Conservation (phyloP, 257 asterid genomes). For the Przewalskia tangutica region DNA sequence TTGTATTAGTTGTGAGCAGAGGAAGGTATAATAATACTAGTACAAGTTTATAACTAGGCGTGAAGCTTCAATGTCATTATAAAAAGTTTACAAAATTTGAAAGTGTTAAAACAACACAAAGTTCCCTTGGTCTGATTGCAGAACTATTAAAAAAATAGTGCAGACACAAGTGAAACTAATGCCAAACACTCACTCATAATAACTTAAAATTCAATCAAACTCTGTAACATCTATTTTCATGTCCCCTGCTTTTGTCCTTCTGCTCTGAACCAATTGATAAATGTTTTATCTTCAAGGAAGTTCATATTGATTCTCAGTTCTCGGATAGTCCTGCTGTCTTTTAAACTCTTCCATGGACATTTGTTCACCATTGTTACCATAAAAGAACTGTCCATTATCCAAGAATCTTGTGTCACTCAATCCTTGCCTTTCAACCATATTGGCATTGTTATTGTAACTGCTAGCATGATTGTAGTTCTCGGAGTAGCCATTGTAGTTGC, state of each 20-base stretch:
- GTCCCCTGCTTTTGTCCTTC: background rate
- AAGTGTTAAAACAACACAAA: background rate
- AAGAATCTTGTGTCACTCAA: background rate
- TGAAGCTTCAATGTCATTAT: background rate
- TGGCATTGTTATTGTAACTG: background rate
- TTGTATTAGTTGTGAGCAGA: too few relatives aligned
- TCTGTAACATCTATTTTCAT: background rate
- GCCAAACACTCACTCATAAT: conserved; percentile 17
- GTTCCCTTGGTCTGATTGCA: conserved; percentile 3
- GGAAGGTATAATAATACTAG: background rate
- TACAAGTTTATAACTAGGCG: background rate
- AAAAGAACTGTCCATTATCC: background rate
- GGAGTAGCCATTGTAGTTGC: background rate
- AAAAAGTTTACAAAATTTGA: background rate
- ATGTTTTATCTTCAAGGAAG: conserved; percentile 26
- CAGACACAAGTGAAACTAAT: background rate
- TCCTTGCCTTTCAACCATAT: background rate
- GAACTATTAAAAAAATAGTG: background rate
- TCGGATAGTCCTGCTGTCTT: conserved; percentile 36
- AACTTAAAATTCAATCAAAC: background rate
- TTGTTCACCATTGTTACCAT: conserved; percentile 7
- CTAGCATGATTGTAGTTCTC: background rate
- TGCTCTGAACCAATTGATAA: background rate
- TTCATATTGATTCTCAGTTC: conserved; percentile 17
- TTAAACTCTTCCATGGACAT: conserved; percentile 56